phyloP scores from a whole-genome alignment of 2,329 filamentous ascomycete genomes.

The Colletotrichum tropicicola region DNA sequence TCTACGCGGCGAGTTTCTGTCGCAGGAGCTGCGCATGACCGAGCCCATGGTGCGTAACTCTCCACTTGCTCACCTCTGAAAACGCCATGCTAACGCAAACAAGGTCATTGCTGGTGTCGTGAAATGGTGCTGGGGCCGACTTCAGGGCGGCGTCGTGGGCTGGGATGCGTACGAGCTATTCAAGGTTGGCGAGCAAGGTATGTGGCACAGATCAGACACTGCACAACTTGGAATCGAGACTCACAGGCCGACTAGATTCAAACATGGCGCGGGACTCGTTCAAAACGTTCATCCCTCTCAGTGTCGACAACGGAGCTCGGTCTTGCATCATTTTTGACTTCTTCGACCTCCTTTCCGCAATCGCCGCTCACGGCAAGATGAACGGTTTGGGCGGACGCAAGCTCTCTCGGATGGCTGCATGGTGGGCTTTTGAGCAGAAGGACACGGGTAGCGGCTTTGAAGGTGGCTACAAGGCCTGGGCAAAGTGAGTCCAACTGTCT shows the following conservation, averaged over 20 bases:
- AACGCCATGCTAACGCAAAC: slow-evolving; percentile 28
- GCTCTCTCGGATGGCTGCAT: slow-evolving; percentile 92
- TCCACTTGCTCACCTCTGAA: slow-evolving; percentile 27
- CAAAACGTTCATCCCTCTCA: slow-evolving; percentile 94
- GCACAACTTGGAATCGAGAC: background rate
- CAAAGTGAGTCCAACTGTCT: slow-evolving; percentile 64
- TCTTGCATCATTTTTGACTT: slow-evolving; percentile 94
- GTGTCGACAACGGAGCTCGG: slow-evolving; percentile 86
- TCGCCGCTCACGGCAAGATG: slow-evolving; percentile 90
- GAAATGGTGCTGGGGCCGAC: slow-evolving; percentile 98
- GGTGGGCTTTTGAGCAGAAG: slow-evolving; percentile 97
- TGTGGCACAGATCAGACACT: slow-evolving; percentile 32
- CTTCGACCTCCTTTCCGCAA: slow-evolving; percentile 90
- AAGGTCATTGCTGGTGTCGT: slow-evolving; percentile 92
- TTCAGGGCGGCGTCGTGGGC: slow-evolving; percentile 89
- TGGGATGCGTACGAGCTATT: slow-evolving; percentile 99
- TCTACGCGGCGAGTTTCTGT: slow-evolving; percentile 74
- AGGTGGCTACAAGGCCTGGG: slow-evolving; percentile 90
- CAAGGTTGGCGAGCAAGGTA: slow-evolving; percentile 92
- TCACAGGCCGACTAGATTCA: slow-evolving; percentile 71
- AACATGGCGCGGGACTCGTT: slow-evolving; percentile 92
- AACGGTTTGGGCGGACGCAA: slow-evolving; percentile 95
- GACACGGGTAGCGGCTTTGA: slow-evolving; percentile 93
- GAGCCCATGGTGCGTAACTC: slow-evolving; percentile 82
- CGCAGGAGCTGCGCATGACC: slow-evolving; percentile 88